phyloP scores from a whole-genome alignment of 1,284 basidiomycete species.

The Microbotryomycetes sp. region DNA sequence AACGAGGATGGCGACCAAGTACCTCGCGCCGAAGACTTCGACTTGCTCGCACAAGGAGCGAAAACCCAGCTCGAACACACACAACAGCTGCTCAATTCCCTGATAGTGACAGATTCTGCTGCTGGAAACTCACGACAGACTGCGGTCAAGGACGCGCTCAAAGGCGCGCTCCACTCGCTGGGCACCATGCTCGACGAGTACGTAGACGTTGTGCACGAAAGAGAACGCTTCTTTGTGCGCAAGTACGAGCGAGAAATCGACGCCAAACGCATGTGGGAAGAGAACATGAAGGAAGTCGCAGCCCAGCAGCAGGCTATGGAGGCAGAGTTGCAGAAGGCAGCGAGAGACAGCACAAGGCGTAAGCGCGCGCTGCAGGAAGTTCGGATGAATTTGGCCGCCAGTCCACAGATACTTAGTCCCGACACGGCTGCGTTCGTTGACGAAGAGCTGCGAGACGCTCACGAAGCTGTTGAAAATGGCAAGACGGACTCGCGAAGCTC shows the following conservation, averaged over 20 bases:
- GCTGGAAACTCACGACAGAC: slow-evolving; percentile 36
- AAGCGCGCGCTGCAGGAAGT: slow-evolving; percentile 43
- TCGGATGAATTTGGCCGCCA: slow-evolving; percentile 17
- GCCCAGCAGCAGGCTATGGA: slow-evolving; percentile 81
- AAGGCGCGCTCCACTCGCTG: slow-evolving; percentile 56
- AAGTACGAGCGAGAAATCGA: slow-evolving; percentile 68
- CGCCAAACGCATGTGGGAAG: slow-evolving; percentile 70
- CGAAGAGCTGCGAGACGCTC: not conserved
- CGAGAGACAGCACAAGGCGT: slow-evolving; percentile 43
- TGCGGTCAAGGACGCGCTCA: slow-evolving; percentile 55
- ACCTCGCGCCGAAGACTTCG: slow-evolving; percentile 62
- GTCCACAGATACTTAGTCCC: not conserved
- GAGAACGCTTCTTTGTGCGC: slow-evolving; percentile 62
- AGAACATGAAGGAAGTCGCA: slow-evolving; percentile 78
- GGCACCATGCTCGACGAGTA: slow-evolving; percentile 61
- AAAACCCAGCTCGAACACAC: slow-evolving; percentile 74
- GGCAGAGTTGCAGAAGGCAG: slow-evolving; percentile 52
- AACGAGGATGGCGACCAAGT: slow-evolving; percentile 40
- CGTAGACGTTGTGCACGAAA: slow-evolving; percentile 61
- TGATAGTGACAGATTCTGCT: slow-evolving; percentile 38
- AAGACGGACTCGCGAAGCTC: not conserved
- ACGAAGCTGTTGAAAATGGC: not conserved
- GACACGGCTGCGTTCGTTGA: not conserved
- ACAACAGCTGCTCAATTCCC: slow-evolving; percentile 55
- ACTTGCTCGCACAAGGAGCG: slow-evolving; percentile 65